These are phyloP conservation scores for Peniophora sp. DNA, from an alignment of 1,284 basidiomycete genomes.

Conservation along the genomic window DNA sequence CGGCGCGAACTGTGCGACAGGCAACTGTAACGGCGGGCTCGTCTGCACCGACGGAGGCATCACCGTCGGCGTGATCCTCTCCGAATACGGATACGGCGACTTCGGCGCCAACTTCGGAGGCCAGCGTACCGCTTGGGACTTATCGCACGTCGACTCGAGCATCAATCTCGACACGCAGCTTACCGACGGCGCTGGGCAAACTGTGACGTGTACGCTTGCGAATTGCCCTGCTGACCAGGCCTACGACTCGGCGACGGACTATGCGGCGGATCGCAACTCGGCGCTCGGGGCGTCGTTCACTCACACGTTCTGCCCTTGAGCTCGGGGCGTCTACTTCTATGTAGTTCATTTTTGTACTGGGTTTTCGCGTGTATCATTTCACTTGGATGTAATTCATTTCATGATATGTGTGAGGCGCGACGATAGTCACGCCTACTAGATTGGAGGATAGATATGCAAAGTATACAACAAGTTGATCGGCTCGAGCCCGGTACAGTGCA, in stretches of 20 bases:
- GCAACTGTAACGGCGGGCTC: not conserved
- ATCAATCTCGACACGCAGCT: not conserved
- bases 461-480: no score
- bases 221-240: not conserved
- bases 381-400: no score
- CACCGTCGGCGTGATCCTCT: not conserved
- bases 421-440: no score
- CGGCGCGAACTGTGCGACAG: not conserved
- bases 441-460: no score
- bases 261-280: not conserved
- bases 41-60: not conserved
- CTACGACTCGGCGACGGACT: not conserved
- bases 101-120: not conserved
- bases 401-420: no score
- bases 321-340: no score
- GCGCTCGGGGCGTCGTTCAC: not conserved
- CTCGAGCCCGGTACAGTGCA: no score
- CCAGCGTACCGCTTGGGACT: not conserved
- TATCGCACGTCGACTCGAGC: not conserved
- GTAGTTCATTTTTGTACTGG: not conserved
- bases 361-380: no score
- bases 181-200: not conserved
- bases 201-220: not conserved
- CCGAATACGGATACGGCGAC: not conserved
- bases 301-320: not conserved